Base-by-base conservation (phyloP, 768 basidiomycete genomes). In the Mycena capillaripes region DNA sequence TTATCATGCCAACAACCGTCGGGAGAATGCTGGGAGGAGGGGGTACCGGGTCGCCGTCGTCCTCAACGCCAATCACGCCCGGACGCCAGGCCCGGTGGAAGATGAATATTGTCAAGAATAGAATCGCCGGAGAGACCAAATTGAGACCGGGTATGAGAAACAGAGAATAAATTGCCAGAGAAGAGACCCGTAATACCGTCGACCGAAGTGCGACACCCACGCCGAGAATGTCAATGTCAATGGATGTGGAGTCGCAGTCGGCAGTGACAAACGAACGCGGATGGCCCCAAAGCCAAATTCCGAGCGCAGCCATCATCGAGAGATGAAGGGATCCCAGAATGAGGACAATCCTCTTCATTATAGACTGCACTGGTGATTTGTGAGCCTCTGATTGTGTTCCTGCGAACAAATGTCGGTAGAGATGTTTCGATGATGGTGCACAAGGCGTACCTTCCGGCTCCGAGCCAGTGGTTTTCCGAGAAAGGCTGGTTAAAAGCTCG, bases 281-380 rank as follows among this genome's bases (percentile, higher is more conserved):
- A 17, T 68, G 34, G 48, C 66, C 59, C 56, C 66, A 68, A 40
- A 68, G 57, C 66, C 66, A 68, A 27, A 68, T 30, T 11, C 65
- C 65, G 34, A 66, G n/a, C 21, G 53, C 65, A 4, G 65, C 52
- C 65, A 57, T 66, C 9, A 58, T 23, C 1, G 66, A 36, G n/a
- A 68, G 56, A 32, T 68, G 57, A 17, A 59, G 29, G 4, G 66
- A 58, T 9, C 66, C 66, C 4, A 68, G 53, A 14, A 57, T 29
- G 23, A 56, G 32, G 38, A 55, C 53, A 12, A 42, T 46, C n/a
- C 23, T 19, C 30, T n/a, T 61, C 29, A 17, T 32, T 10, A 57
- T 7, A 6, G 6, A 12, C 34, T 36, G 46, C 6, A 21, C 19
- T 19, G 46, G 23, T 8, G 46, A 48, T 48, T 48, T 36, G 7